phyloP scores from a whole-genome alignment of 495 filamentous ascomycete species.

The Penicillium longicatenatum region DNA sequence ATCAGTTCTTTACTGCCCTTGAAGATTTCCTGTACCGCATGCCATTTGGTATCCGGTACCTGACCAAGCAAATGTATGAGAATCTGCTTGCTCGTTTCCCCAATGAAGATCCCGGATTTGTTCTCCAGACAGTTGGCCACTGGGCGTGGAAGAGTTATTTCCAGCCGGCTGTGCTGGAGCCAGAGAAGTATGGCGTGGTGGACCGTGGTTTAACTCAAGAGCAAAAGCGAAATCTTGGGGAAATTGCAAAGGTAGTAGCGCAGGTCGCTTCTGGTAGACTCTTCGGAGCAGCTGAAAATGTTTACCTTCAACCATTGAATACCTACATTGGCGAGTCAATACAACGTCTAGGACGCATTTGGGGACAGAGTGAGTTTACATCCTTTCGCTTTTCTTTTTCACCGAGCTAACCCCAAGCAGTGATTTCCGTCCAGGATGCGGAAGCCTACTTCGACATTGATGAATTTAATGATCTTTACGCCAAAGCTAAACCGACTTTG shows the following conservation, averaged over 20 bases:
- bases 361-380: slow-evolving; percentile 57
- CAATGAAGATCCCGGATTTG: slow-evolving; percentile 71
- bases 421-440: slow-evolving; percentile 81
- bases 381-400: background rate
- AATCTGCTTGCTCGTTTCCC: slow-evolving; percentile 73
- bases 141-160: slow-evolving; percentile 96
- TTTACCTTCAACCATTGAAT: slow-evolving; percentile 94
- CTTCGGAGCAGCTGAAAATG: slow-evolving; percentile 89
- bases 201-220: slow-evolving; percentile 85
- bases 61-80: slow-evolving; percentile 85
- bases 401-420: slow-evolving; percentile 40
- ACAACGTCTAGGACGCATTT: slow-evolving; percentile 75
- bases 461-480: slow-evolving; percentile 96
- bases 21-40: slow-evolving; percentile 84
- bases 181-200: slow-evolving; percentile 86
- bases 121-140: slow-evolving; percentile 81
- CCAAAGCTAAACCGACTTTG: slow-evolving; percentile 90
- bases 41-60: slow-evolving; percentile 90
- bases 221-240: slow-evolving; percentile 88
- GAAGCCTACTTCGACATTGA: slow-evolving; percentile 96
- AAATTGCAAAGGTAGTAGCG: slow-evolving; percentile 87
- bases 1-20: slow-evolving; percentile 78
- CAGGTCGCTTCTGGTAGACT: slow-evolving; percentile 83
- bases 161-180: slow-evolving; percentile 81
- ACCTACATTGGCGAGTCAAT: slow-evolving; percentile 85